These are phyloP conservation scores for Eugenia klotzschiana DNA, from an alignment of 441 rosid species.

Conservation along the genomic window DNA sequence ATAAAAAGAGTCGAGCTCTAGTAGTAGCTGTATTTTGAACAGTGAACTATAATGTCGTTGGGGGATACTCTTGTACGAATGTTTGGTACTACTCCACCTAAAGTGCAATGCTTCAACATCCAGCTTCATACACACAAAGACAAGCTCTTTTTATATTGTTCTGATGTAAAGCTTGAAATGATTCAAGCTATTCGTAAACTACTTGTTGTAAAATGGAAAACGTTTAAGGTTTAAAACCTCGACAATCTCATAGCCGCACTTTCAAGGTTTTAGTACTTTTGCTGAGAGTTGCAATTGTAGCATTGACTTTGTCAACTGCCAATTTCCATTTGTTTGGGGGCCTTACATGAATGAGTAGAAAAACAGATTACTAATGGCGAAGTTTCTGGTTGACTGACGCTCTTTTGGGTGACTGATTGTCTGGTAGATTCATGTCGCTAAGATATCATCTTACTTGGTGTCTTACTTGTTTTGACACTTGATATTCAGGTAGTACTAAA, in stretches of 20 bases:
- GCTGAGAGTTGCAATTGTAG: background rate
- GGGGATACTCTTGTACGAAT: background rate
- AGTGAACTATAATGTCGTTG: background rate
- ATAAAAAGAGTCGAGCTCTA: background rate
- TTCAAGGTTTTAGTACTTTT: background rate
- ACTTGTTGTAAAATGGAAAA: background rate
- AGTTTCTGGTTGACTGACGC: background rate
- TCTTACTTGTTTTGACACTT: conserved; percentile 1
- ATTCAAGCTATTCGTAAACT: background rate
- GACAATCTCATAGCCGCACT: background rate
- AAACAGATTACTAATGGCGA: background rate
- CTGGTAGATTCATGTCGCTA: background rate
- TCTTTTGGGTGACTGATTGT: background rate
- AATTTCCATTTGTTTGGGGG: background rate
- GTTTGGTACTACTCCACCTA: background rate
- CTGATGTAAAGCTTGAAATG: background rate
- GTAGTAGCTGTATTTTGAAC: background rate
- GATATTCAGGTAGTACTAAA: conserved; percentile 76
- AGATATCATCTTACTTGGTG: background rate
- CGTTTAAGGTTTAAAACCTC: background rate
- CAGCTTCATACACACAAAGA: background rate
- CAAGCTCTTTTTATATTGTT: background rate
- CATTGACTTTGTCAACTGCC: background rate
- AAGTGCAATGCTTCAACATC: background rate
- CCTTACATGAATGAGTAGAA: background rate